Conservation (phyloP, 1,284 basidiomycete genomes). For the Somion occarium region DNA sequence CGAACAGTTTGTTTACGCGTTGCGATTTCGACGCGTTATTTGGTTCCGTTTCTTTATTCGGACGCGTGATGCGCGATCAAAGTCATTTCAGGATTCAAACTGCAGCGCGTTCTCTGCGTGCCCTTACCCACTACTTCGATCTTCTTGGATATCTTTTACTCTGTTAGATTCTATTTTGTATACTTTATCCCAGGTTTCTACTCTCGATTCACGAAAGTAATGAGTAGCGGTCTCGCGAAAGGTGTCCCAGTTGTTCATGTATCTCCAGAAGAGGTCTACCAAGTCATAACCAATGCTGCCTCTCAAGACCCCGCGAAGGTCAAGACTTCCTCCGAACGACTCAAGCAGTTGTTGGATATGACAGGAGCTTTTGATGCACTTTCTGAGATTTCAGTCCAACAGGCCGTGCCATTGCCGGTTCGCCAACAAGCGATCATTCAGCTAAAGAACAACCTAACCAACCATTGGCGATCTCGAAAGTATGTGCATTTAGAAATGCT, state of each 20-base stretch:
- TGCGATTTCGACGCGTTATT: slow-evolving; percentile 5
- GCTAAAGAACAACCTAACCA: slow-evolving; percentile 68
- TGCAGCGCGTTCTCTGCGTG: neutral
- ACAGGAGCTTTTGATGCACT: slow-evolving; percentile 67
- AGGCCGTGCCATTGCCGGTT: slow-evolving; percentile 51
- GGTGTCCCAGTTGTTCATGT: slow-evolving; percentile 14
- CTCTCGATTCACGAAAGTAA: no score
- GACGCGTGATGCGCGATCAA: neutral
- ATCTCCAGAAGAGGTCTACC: slow-evolving; percentile 57
- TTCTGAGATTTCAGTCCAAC: slow-evolving; percentile 63
- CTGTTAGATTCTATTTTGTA: no score
- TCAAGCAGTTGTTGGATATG: slow-evolving; percentile 63
- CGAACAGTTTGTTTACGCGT: neutral
- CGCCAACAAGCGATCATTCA: slow-evolving; percentile 78
- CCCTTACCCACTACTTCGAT: neutral
- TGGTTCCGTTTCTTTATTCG: neutral
- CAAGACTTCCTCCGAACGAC: slow-evolving; percentile 51
- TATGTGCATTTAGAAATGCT: slow-evolving; percentile 30
- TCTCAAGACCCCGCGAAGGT: slow-evolving; percentile 64
- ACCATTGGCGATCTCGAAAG: slow-evolving; percentile 72
- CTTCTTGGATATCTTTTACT: neutral
- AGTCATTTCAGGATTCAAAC: no score
- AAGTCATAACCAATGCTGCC: slow-evolving; percentile 59
- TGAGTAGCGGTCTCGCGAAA: neutral
- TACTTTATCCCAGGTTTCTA: no score